Percentiles rank a stretch among this genome's conserved stretches.
phyloP scores from a whole-genome alignment of 495 filamentous ascomycete species.

The Trichocladium antarcticum region DNA sequence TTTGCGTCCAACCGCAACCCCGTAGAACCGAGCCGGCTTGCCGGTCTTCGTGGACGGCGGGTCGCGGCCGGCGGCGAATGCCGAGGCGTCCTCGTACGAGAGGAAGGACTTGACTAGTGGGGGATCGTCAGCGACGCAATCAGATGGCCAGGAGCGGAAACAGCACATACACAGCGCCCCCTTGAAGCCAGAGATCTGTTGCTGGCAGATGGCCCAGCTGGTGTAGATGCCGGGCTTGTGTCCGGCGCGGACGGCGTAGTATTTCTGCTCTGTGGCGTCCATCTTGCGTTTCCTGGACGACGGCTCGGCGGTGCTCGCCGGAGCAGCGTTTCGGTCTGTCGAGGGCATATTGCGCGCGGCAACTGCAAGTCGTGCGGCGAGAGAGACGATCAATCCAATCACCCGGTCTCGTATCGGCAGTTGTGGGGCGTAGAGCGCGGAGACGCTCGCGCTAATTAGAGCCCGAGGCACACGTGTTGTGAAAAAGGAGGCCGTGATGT shows the following conservation, averaged over 20 bases:
- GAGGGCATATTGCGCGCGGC: neutral
- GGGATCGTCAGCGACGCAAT: constrained; percentile 5
- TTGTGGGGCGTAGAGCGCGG: neutral
- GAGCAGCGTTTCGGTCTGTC: neutral
- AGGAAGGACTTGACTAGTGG: constrained; percentile 69
- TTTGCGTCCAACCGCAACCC: constrained; percentile 65
- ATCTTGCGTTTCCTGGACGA: constrained; percentile 34
- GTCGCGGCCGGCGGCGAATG: constrained; percentile 57
- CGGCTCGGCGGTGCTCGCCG: neutral
- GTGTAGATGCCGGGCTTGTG: constrained; percentile 76
- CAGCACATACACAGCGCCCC: constrained; percentile 55
- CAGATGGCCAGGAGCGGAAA: neutral
- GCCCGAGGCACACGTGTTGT: neutral
- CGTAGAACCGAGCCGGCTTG: constrained; percentile 58
- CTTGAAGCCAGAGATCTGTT: constrained; percentile 75
- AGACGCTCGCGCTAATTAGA: neutral
- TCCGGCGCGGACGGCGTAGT: constrained; percentile 76
- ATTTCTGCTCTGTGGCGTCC: constrained; percentile 46
- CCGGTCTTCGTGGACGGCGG: constrained; percentile 18
- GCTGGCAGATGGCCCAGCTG: constrained; percentile 68
- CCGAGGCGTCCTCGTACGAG: constrained; percentile 63
- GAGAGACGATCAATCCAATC: neutral
- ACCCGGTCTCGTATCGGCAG: neutral
- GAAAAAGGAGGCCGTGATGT: neutral
- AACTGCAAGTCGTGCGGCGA: neutral